A percentile compares a stretch with the other conserved stretches of the same genome.
These are phyloP conservation scores for Fusarium albosuccineum DNA, from an alignment of 2,329 filamentous ascomycete genomes.

Conservation along the genomic window DNA sequence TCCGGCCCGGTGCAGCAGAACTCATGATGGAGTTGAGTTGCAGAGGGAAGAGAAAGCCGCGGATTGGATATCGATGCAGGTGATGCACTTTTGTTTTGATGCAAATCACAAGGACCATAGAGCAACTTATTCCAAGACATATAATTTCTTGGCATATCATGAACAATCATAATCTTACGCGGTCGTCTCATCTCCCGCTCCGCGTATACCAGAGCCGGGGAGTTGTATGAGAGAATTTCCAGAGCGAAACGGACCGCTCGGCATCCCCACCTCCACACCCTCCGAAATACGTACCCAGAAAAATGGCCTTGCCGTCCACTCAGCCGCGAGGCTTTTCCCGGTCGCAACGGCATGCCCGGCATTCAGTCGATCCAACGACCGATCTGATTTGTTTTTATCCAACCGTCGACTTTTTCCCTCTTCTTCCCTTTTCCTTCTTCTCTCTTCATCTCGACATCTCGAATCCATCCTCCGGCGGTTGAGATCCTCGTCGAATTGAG, in stretches of 20 bases:
- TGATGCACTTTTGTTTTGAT: not conserved
- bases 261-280: slow-evolving; percentile 46
- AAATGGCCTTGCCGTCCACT: slow-evolving; percentile 39
- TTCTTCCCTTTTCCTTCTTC: slow-evolving; percentile 13
- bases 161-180: not conserved
- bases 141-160: not conserved
- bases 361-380: slow-evolving; percentile 32
- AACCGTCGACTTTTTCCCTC: slow-evolving; percentile 21
- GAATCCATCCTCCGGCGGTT: slow-evolving; percentile 21
- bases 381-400: slow-evolving; percentile 22
- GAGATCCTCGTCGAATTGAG: slow-evolving; percentile 42
- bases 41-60: not conserved
- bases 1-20: slow-evolving; percentile 9
- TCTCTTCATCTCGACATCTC: slow-evolving; percentile 28
- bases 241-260: slow-evolving; percentile 42
- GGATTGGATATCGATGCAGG: not conserved
- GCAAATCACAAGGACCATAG: not conserved
- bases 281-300: slow-evolving; percentile 42
- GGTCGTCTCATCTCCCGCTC: slow-evolving; percentile 12
- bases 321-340: slow-evolving; percentile 42
- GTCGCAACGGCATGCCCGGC: slow-evolving; percentile 46
- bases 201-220: slow-evolving; percentile 2
- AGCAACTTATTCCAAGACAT: not conserved
- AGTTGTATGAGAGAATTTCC: slow-evolving; percentile 46
- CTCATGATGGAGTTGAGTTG: slow-evolving; percentile 2